These are phyloP conservation scores for Dittrichia graveolens DNA, from an alignment of 129 eudicot species.

Conservation along the genomic window DNA sequence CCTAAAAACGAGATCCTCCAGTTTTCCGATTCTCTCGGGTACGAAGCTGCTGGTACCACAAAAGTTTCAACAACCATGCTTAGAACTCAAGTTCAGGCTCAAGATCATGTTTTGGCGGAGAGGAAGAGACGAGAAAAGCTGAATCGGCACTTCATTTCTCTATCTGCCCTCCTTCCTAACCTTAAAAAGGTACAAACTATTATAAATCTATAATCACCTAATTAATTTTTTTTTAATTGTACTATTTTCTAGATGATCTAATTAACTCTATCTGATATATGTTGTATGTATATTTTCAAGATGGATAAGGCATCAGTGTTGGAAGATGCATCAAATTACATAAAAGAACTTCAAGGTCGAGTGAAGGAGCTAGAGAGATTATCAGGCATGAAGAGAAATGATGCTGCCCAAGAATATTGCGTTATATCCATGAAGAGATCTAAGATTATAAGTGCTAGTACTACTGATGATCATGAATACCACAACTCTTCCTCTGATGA, in stretches of 20 bases:
- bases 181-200: conserved; percentile 32
- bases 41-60: not conserved
- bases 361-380: conserved; percentile 49
- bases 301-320: conserved; percentile 64
- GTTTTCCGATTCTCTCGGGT: conserved; percentile 14
- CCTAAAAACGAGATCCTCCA: conserved; percentile 13
- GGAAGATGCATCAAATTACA: conserved; percentile 49
- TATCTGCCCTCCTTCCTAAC: conserved; percentile 40
- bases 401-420: conserved; percentile 29
- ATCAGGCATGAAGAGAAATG: conserved; percentile 22
- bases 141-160: conserved; percentile 32
- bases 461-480: conserved; percentile 22
- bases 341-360: conserved; percentile 51
- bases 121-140: conserved; percentile 39
- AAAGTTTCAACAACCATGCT: not conserved
- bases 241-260: not conserved
- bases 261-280: not conserved
- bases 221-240: no score
- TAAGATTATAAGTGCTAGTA: not conserved
- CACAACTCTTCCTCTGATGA: conserved; percentile 16
- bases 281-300: conserved; percentile 12
- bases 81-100: conserved; percentile 27
- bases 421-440: conserved; percentile 33
- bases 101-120: conserved; percentile 44
- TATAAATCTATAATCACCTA: no score